A percentile compares a stretch with the other conserved stretches of the same genome.
Evolutionary conservation across 306 rosid species (phyloP).

Genomic region (Comarum palustre): DNA sequence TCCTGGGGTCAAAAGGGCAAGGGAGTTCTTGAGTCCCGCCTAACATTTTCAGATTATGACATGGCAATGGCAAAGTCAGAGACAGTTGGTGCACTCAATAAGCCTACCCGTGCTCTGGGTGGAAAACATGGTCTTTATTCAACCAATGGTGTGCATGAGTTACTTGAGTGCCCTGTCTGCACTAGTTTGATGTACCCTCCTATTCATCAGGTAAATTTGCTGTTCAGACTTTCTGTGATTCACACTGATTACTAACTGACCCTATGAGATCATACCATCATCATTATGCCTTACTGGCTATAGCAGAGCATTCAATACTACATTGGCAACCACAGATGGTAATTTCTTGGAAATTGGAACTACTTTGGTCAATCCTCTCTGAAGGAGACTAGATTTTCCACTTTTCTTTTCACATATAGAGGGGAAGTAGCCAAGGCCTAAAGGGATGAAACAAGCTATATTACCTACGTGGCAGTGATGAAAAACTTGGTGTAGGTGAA

Average conservation of each 20-base stretch:
- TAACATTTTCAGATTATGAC: slow-evolving; percentile 52
- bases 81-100: slow-evolving; percentile 40
- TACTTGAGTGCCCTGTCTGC: slow-evolving; percentile 89
- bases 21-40: slow-evolving; percentile 59
- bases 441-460: not conserved
- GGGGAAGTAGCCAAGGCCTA: not conserved
- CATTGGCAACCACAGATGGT: not conserved
- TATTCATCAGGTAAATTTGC: slow-evolving; percentile 71
- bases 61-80: slow-evolving; percentile 51
- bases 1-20: slow-evolving; percentile 65
- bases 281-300: not conserved
- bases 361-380: not conserved
- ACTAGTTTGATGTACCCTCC: slow-evolving; percentile 87
- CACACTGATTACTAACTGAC: not conserved
- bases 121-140: slow-evolving; percentile 60
- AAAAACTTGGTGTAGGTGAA: not conserved
- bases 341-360: not conserved
- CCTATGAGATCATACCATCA: not conserved
- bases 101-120: slow-evolving; percentile 39
- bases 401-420: not conserved
- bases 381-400: not conserved
- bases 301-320: not conserved
- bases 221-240: slow-evolving; percentile 6
- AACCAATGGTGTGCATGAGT: slow-evolving; percentile 73
- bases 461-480: not conserved